Percentiles rank a stretch among this genome's conserved stretches.
These are phyloP conservation scores for Arachis hypogaea DNA, from an alignment of 306 rosid species.

Conservation along the genomic window DNA sequence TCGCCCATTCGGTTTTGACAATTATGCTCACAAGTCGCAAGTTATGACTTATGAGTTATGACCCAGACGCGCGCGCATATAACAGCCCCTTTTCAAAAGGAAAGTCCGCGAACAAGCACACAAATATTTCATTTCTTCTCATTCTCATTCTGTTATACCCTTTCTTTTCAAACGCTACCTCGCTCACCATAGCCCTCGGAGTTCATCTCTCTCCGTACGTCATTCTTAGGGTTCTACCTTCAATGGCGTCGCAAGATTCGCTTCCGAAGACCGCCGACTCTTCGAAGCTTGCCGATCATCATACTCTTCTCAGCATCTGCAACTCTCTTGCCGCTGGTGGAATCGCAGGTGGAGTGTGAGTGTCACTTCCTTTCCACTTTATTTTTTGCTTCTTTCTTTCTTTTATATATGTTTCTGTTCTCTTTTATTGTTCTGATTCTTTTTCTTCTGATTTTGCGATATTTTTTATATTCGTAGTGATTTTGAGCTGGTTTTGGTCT, in stretches of 20 bases:
- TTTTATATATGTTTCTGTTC: background rate
- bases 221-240: slow-evolving; percentile 15
- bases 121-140: background rate
- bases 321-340: slow-evolving; percentile 79
- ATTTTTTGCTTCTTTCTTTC: background rate
- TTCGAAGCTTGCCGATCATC: slow-evolving; percentile 44
- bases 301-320: slow-evolving; percentile 52
- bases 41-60: background rate
- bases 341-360: slow-evolving; percentile 82
- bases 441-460: too few relatives aligned
- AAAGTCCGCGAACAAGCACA: background rate
- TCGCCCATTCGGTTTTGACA: too few relatives aligned
- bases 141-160: slow-evolving; percentile 15
- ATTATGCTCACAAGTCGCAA: background rate
- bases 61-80: slow-evolving; percentile 19
- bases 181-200: slow-evolving; percentile 18
- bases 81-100: background rate
- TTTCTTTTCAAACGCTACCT: background rate
- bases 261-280: slow-evolving; percentile 44
- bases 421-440: background rate
- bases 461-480: background rate
- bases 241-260: slow-evolving; percentile 59
- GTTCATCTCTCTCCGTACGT: slow-evolving; percentile 1
- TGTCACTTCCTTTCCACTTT: slow-evolving; percentile 7
- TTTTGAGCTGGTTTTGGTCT: background rate